Base-by-base conservation (phyloP, 768 basidiomycete species). In the Suillus lakei region DNA sequence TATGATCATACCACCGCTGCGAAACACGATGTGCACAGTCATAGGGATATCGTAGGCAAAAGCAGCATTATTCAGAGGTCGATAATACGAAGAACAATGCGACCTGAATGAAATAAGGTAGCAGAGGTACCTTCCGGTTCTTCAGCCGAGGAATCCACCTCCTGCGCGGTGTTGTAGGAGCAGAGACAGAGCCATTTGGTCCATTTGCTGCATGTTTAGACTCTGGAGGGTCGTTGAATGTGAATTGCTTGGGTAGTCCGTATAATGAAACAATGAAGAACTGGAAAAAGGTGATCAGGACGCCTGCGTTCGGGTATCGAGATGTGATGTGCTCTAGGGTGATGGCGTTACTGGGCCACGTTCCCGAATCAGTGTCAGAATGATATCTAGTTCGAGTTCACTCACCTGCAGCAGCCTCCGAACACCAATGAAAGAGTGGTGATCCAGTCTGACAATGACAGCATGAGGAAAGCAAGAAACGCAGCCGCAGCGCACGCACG, bases 1-100 rank as follows among this genome's bases (percentile, higher is more conserved):
- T 34, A 96, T 82, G 38, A 94, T 86, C 62, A 97, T 80, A 0
- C 95, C 96, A 0, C 92, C 95, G 69, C 92, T 94, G 48, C 96
- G 85, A 73, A 97, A 97, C 66, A 98, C 91, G 75, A 98, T 97
- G 77, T 98, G 96, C 1, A 98, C 90, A 0, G 92, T 79, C 88
- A 98, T 95, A 26, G 96, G 95, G 65, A 98, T 90, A 46, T 84
- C 77, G 74, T 91, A 95, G 7, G 85, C 91, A 72, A 98, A 97
- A 1, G 94, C 95, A n/a, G 85, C 87, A 79, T 96, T 98, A 76
- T 98, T 98, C 69, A 98, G 81, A 66, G 92, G 92, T 73, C 7
- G 93, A 95, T 60, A 95, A 83, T 5, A 84, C 75, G 66, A 92
- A 90, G 78, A 96, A 96, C 41, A 98, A 81, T 1, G 83, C 82